A percentile compares a stretch with the other conserved stretches of the same genome.
phyloP scores from a whole-genome alignment of 495 filamentous ascomycete species.

The Astrothelium subdiscretum region DNA sequence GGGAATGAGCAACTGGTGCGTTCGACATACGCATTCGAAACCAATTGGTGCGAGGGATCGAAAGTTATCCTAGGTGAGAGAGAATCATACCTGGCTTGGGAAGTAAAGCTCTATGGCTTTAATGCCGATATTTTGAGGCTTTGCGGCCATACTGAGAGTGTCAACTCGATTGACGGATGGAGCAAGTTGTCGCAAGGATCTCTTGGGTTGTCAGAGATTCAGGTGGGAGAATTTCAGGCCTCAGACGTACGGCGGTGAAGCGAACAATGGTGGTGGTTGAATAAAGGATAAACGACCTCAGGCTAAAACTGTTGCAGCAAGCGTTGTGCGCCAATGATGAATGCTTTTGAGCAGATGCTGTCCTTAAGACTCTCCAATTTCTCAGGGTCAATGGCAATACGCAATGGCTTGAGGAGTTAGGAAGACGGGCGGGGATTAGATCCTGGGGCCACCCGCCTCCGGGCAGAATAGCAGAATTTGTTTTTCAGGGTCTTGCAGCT shows the following conservation, averaged over 20 bases:
- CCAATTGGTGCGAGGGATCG: no score
- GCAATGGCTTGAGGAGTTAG: no score
- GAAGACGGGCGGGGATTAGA: no score
- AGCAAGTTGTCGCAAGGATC: no score
- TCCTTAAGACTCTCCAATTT: no score
- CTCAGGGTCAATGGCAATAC: no score
- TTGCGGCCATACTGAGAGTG: conserved; percentile 61
- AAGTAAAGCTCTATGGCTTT: conserved; percentile 99
- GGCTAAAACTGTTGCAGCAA: not conserved
- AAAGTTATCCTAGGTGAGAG: no score
- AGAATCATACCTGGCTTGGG: conserved; percentile 68
- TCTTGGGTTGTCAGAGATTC: no score
- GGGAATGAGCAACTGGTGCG: conserved; percentile 4
- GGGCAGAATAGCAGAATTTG: no score
- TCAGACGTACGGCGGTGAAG: not conserved
- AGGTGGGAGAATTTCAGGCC: not conserved
- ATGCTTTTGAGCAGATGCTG: not conserved
- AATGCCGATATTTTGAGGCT: conserved; percentile 95
- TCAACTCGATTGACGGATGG: not conserved
- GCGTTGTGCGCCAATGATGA: not conserved
- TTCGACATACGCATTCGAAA: no score
- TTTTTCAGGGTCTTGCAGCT: no score
- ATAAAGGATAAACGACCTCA: not conserved
- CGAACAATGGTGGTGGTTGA: not conserved
- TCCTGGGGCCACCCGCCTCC: no score